These are phyloP conservation scores for Phaffia australis DNA, from an alignment of 768 basidiomycete species.

Conservation along the genomic window DNA sequence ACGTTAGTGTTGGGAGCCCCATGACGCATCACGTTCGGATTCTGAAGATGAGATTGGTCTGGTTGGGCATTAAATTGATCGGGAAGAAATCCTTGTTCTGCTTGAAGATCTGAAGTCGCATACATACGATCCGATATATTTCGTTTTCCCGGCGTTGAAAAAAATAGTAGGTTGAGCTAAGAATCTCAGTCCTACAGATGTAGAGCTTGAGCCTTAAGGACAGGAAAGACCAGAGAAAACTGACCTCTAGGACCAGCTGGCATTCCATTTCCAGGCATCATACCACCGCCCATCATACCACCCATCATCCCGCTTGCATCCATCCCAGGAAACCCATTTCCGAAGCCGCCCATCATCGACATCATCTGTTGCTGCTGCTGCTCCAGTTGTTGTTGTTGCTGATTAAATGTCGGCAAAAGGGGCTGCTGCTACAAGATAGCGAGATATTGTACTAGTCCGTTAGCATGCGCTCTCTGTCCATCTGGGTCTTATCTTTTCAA, in stretches of 20 bases:
- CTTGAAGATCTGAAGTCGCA: too few species aligned
- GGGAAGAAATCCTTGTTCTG: too few species aligned
- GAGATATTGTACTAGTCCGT: background rate
- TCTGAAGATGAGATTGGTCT: too few species aligned
- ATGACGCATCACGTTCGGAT: too few species aligned
- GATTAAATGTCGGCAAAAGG: conserved; percentile 5
- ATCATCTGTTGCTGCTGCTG: conserved; percentile 14
- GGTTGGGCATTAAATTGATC: too few species aligned
- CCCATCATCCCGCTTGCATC: conserved; percentile 4
- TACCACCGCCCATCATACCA: background rate
- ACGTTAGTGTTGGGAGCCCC: too few species aligned
- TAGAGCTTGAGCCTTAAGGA: background rate
- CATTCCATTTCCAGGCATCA: conserved; percentile 1
- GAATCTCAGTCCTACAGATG: background rate
- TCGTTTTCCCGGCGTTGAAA: too few species aligned
- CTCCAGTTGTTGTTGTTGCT: conserved; percentile 11
- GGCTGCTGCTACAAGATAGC: background rate
- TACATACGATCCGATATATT: too few species aligned
- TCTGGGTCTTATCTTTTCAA: too few species aligned
- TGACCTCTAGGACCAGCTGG: conserved; percentile 20
- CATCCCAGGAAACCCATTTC: background rate
- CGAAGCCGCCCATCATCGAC: background rate
- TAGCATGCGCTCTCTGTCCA: too few species aligned
- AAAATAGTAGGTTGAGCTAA: too few species aligned
- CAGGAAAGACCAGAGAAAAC: background rate